A percentile compares a stretch with the other conserved stretches of the same genome.
Conservation (phyloP, 345 rosid species). For the Conringia planisiliqua region DNA sequence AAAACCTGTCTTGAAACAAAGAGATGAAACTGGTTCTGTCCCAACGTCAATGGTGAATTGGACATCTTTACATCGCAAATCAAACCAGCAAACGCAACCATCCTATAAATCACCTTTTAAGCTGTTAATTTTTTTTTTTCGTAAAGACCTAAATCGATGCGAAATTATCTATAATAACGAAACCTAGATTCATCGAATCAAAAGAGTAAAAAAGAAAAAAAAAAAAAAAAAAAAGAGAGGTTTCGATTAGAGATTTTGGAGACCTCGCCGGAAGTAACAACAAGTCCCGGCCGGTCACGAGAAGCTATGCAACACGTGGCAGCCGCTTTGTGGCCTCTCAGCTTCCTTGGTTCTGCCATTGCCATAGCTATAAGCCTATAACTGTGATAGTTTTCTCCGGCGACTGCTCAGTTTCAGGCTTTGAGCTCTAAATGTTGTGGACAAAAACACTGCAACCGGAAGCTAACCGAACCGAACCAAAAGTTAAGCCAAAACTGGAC, state of each 20-base stretch:
- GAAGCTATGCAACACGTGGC: constrained; percentile 85
- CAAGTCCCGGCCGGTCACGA: constrained; percentile 58
- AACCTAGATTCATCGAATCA: constrained; percentile 9
- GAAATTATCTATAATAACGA: background rate
- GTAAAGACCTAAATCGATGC: background rate
- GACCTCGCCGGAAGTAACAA: constrained; percentile 83
- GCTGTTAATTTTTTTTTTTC: background rate
- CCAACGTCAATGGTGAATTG: constrained; percentile 60
- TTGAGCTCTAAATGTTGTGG: background rate
- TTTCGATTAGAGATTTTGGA: background rate
- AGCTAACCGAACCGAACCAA: constrained; percentile 3
- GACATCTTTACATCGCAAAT: constrained; percentile 86
- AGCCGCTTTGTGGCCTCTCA: constrained; percentile 71
- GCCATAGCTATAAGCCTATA: background rate
- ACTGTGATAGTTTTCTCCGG: constrained; percentile 8
- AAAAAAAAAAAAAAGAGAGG: background rate
- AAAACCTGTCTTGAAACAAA: constrained; percentile 76
- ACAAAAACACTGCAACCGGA: background rate
- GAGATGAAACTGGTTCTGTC: constrained; percentile 61
- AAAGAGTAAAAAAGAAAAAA: background rate
- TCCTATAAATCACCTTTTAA: constrained; percentile 44
- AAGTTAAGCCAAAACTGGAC: background rate
- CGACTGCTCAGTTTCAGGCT: background rate
- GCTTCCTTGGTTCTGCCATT: constrained; percentile 57
- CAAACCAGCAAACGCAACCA: constrained; percentile 90